These are phyloP conservation scores for Aureobasidium melanogenum DNA, from an alignment of 2,329 filamentous ascomycete genomes.

Conservation along the genomic window DNA sequence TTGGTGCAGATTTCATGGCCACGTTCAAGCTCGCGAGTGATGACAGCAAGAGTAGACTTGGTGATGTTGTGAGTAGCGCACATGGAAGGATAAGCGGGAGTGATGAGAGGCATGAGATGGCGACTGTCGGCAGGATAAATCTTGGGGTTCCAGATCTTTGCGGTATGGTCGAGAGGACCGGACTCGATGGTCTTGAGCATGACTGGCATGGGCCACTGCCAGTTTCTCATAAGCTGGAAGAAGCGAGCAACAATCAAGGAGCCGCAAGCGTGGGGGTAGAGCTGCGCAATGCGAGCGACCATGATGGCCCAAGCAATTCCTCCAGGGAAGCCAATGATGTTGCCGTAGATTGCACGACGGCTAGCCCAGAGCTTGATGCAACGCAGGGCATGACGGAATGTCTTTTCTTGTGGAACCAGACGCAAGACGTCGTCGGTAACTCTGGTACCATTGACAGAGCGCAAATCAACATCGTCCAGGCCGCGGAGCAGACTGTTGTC, in stretches of 20 bases:
- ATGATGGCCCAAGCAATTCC: slow-evolving; percentile 98
- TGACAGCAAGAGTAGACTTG: slow-evolving; percentile 72
- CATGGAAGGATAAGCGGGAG: slow-evolving; percentile 95
- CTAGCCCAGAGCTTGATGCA: slow-evolving; percentile 97
- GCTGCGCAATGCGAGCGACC: slow-evolving; percentile 87
- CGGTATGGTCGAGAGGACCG: slow-evolving; percentile 55
- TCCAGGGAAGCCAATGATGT: slow-evolving; percentile 92
- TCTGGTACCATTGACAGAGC: slow-evolving; percentile 86
- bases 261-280: slow-evolving; percentile 86
- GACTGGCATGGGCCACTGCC: slow-evolving; percentile 93
- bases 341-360: slow-evolving; percentile 83
- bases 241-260: slow-evolving; percentile 88
- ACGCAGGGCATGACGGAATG: slow-evolving; percentile 79
- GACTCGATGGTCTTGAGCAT: slow-evolving; percentile 81
- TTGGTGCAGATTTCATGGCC: slow-evolving; percentile 68
- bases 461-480: slow-evolving; percentile 75
- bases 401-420: slow-evolving; percentile 79
- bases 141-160: slow-evolving; percentile 90
- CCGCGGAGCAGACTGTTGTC: slow-evolving; percentile 81
- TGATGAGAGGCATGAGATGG: slow-evolving; percentile 97
- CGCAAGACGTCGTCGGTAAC: slow-evolving; percentile 88
- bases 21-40: slow-evolving; percentile 72
- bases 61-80: slow-evolving; percentile 94
- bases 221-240: slow-evolving; percentile 82
- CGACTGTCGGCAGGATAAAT: slow-evolving; percentile 71